Evolutionary conservation across 495 filamentous ascomycete genomes (phyloP).

Genomic region (Penicillium odoratum): DNA sequence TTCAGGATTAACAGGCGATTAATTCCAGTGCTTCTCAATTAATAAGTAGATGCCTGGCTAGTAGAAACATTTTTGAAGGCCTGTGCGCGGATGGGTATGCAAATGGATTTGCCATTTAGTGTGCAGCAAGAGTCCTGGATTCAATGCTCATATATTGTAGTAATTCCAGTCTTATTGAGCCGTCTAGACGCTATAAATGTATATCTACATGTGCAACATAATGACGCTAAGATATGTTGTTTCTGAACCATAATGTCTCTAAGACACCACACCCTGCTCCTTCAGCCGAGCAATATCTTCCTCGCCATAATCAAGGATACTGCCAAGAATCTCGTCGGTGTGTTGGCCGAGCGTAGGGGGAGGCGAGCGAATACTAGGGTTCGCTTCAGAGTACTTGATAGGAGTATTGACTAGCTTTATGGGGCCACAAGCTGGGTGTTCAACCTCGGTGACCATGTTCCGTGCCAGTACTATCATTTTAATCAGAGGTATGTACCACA

Average conservation of each 20-base stretch:
- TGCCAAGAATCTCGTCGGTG: conserved; percentile 78
- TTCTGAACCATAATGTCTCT: not conserved
- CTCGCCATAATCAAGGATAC: conserved; percentile 62
- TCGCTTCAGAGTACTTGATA: conserved; percentile 86
- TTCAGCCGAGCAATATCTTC: conserved; percentile 63
- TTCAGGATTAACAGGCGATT: too few relatives aligned
- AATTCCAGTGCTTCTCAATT: too few relatives aligned
- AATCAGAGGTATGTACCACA: conserved; percentile 2
- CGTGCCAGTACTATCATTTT: conserved; percentile 64
- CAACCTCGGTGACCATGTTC: conserved; percentile 83
- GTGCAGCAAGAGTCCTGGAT: not conserved
- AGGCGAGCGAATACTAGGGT: conserved; percentile 71
- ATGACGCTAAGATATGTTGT: not conserved
- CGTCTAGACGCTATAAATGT: not conserved
- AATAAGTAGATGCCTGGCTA: too few relatives aligned
- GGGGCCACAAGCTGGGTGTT: conserved; percentile 78
- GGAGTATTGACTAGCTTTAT: conserved; percentile 94
- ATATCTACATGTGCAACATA: not conserved
- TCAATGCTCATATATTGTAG: not conserved
- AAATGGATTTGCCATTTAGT: too few relatives aligned
- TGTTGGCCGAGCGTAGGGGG: conserved; percentile 91
- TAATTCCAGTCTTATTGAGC: not conserved
- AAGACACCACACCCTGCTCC: conserved; percentile 69
- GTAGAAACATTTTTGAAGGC: too few relatives aligned
- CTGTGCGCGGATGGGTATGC: too few relatives aligned